A percentile compares a stretch with the other conserved stretches of the same genome.
These are phyloP conservation scores for Aspergillus uvarum DNA, from an alignment of 2,329 filamentous ascomycete species.

Conservation along the genomic window DNA sequence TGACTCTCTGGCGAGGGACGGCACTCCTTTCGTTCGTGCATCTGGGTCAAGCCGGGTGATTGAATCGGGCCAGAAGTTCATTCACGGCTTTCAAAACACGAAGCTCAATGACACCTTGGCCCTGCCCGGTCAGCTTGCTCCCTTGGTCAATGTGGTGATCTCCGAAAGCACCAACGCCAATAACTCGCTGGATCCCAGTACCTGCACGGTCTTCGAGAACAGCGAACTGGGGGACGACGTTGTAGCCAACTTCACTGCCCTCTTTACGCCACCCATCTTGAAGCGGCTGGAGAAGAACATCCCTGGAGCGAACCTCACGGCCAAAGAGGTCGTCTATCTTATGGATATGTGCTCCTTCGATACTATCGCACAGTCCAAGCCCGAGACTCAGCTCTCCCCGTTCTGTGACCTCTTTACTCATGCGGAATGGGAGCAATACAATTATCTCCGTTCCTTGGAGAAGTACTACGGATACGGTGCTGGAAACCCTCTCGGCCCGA, in stretches of 20 bases:
- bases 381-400: slow-evolving; percentile 56
- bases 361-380: slow-evolving; percentile 62
- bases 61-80: slow-evolving; percentile 73
- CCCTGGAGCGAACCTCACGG: slow-evolving; percentile 64
- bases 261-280: slow-evolving; percentile 68
- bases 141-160: slow-evolving; percentile 65
- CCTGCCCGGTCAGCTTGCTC: slow-evolving; percentile 48
- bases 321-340: slow-evolving; percentile 64
- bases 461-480: slow-evolving; percentile 83
- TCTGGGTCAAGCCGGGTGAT: slow-evolving; percentile 70
- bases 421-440: slow-evolving; percentile 73
- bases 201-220: slow-evolving; percentile 69
- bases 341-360: slow-evolving; percentile 91
- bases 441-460: slow-evolving; percentile 75
- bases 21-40: slow-evolving; percentile 69
- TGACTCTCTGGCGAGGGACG: slow-evolving; percentile 55
- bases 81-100: slow-evolving; percentile 67
- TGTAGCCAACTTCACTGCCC: slow-evolving; percentile 58
- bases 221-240: slow-evolving; percentile 47
- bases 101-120: slow-evolving; percentile 46
- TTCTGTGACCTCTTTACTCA: slow-evolving; percentile 76
- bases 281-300: slow-evolving; percentile 68
- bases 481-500: slow-evolving; percentile 75
- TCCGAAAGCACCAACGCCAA: slow-evolving; percentile 66
- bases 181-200: slow-evolving; percentile 76